Evolutionary conservation across 1,284 basidiomycete species (phyloP).

Genomic region (Boletellus sp.): DNA sequence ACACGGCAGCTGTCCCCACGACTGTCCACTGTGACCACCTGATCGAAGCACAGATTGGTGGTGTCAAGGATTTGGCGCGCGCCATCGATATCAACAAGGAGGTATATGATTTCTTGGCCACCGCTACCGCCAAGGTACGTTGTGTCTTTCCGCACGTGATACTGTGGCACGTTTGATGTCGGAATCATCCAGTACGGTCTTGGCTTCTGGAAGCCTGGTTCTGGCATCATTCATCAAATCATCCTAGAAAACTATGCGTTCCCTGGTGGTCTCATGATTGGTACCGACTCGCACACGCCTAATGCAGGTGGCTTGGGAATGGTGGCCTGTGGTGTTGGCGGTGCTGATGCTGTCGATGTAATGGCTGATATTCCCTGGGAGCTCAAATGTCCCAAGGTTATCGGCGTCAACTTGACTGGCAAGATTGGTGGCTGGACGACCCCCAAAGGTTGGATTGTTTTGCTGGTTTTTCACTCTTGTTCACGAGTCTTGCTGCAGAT

Average conservation of each 20-base stretch:
- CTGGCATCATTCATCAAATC: constrained; percentile 97
- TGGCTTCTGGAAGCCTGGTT: constrained; percentile 99
- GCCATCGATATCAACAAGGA: constrained; percentile 97
- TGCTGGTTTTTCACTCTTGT: neutral
- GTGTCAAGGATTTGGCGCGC: constrained; percentile 89
- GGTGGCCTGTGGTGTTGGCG: constrained; percentile 98
- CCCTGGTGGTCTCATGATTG: constrained; percentile 99
- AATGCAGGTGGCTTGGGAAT: constrained; percentile 99
- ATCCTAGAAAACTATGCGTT: constrained; percentile 99
- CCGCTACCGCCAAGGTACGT: constrained; percentile 86
- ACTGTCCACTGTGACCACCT: constrained; percentile 99
- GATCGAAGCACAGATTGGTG: constrained; percentile 96
- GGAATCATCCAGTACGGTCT: constrained; percentile 74
- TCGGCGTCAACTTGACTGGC: constrained; percentile 95
- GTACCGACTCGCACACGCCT: constrained; percentile 98
- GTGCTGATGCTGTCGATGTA: constrained; percentile 98
- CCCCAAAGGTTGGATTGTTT: constrained; percentile 71
- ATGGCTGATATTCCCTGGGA: constrained; percentile 99
- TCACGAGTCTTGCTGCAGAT: constrained; percentile 45
- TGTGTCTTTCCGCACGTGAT: neutral
- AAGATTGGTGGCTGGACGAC: constrained; percentile 97
- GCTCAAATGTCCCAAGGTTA: constrained; percentile 98
- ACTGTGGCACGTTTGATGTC: neutral
- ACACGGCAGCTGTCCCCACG: constrained; percentile 94
- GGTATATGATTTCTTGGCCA: constrained; percentile 99